Evolutionary conservation across 495 filamentous ascomycete species (phyloP).

Genomic region (Aspergillus homomorphus): DNA sequence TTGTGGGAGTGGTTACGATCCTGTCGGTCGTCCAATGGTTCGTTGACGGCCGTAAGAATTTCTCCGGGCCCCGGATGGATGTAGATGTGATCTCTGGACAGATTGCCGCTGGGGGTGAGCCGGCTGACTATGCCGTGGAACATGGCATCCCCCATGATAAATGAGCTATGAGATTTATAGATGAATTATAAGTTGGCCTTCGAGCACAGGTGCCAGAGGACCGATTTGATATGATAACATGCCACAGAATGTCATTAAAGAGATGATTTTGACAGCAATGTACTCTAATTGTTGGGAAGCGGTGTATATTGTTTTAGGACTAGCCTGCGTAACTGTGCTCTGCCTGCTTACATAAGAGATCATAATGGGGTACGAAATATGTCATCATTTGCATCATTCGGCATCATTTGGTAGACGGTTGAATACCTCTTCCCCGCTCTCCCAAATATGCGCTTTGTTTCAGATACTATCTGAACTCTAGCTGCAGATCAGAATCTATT

Average conservation of each 20-base stretch:
- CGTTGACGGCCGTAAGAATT: slow-evolving; percentile 71
- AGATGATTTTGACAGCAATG: not conserved
- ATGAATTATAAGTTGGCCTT: no score
- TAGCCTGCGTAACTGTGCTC: not conserved
- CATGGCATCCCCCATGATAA: slow-evolving; percentile 4
- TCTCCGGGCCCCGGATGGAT: slow-evolving; percentile 57
- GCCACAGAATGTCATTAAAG: not conserved
- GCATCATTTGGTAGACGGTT: not conserved
- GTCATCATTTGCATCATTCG: not conserved
- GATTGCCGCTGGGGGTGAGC: slow-evolving; percentile 10
- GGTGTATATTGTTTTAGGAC: no score
- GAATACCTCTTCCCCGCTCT: not conserved
- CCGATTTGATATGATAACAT: not conserved
- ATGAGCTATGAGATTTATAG: not conserved
- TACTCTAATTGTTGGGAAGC: not conserved
- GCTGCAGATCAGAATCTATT: not conserved
- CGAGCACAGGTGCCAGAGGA: not conserved
- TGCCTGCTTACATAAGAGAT: not conserved
- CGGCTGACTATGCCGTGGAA: slow-evolving; percentile 10
- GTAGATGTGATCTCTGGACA: slow-evolving; percentile 41
- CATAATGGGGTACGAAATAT: not conserved
- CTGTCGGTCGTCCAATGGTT: slow-evolving; percentile 67
- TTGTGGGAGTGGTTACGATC: slow-evolving; percentile 64
- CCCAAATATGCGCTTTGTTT: not conserved
- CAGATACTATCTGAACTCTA: not conserved